Evolutionary conservation across 2,329 filamentous ascomycete species (phyloP), one percentile per base, ranked within the genome.

Genomic region (Cladosporium sp.): DNA sequence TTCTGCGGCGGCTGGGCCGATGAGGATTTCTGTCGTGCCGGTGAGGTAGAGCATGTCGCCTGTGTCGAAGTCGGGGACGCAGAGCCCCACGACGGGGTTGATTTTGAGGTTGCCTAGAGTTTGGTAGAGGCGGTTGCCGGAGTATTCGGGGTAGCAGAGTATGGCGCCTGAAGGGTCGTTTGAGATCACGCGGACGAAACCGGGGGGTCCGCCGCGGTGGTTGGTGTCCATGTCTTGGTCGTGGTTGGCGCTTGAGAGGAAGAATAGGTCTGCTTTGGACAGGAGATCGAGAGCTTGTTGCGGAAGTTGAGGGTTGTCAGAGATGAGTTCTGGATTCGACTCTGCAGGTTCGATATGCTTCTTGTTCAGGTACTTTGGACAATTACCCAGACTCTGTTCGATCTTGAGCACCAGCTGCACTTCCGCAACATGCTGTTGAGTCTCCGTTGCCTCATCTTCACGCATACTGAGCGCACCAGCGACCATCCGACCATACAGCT

Each of bases 301-400:
- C 0, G 85, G 77, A 4, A 93, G 78, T 3, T 79, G 76, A 3
- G 82, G 69, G 2, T 78, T 79, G 26, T 81, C 75, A 0, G 83
- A 84, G 1, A 85, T 66, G 1, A 88, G 75, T 56, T 77, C 77
- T 11, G 90, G 86, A 16, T 80, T 74, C 2, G 89, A 84, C 0
- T 81, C 67, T 53, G 85, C 83, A 5, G 84, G 82, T 2, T 78
- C 74, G 46, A 96, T 86, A 1, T 80, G 79, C 74, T 91, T 93
- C 72, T 86, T 87, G 76, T 94, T 95, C 36, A 96, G 75, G 71
- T 96, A 96, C 77, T 96, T 96, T 1, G 92, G 92, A 71, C 92
- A 96, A 71, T 95, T 96, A 0, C 91, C 86, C 10, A 96, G 73
- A 69, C 87, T 90, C 76, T 91, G 89, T 34, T 89, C 84, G 64